Percentiles rank a stretch among this genome's conserved stretches.
Conservation (phyloP, 2,329 filamentous ascomycete genomes). For the Coniochaeta sp. region DNA sequence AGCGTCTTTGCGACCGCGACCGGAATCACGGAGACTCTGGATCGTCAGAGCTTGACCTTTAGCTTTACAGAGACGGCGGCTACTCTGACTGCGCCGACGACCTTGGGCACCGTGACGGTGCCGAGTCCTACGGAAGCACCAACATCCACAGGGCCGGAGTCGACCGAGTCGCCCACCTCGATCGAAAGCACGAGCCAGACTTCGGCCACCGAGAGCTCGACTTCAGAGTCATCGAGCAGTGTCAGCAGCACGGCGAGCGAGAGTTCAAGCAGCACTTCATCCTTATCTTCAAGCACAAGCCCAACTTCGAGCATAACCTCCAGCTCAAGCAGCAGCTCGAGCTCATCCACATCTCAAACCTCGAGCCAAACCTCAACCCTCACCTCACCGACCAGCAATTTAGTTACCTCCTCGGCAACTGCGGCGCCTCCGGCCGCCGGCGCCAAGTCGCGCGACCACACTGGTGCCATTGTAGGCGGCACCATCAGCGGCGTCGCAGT, state of each 20-base stretch:
- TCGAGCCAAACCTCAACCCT: conserved; percentile 4
- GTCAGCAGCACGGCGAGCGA: conserved; percentile 2
- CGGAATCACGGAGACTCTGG: conserved; percentile 29
- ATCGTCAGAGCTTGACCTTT: conserved; percentile 31
- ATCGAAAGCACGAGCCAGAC: conserved; percentile 5
- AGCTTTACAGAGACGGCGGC: conserved; percentile 31
- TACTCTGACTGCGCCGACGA: conserved; percentile 33
- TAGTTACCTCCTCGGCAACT: conserved; percentile 12
- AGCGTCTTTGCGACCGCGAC: conserved; percentile 39
- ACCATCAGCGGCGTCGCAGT: conserved; percentile 44
- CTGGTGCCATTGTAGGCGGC: conserved; percentile 47
- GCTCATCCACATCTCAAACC: conserved; percentile 7
- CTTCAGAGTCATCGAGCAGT: conserved; percentile 7
- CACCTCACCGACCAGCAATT: conserved; percentile 8
- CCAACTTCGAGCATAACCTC: conserved; percentile 7
- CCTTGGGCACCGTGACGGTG: conserved; percentile 22
- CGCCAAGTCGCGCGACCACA: conserved; percentile 20
- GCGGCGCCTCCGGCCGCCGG: conserved; percentile 15
- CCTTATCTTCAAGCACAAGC: conserved; percentile 6
- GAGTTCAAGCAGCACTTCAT: conserved; percentile 6
- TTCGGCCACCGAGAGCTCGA: conserved; percentile 11
- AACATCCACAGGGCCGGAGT: neutral
- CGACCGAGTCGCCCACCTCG: conserved; percentile 4
- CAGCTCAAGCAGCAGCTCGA: conserved; percentile 6
- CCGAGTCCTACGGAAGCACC: neutral